Evolutionary conservation across 202 grass and related monocot species (phyloP).

Genomic region (Eragrostis tef): DNA sequence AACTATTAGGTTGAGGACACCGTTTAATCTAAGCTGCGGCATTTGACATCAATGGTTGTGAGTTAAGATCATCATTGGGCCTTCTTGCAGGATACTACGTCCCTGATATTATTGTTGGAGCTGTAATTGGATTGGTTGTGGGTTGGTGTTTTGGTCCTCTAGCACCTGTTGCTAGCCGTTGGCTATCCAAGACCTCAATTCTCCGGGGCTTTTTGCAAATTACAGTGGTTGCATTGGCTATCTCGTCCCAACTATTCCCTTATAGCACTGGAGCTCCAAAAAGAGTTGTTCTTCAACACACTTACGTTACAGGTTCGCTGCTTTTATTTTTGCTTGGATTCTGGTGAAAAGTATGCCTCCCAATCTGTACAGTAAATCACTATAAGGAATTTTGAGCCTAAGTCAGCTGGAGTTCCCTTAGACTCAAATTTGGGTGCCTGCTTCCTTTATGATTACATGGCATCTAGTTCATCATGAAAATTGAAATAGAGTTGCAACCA

Average conservation of each 20-base stretch:
- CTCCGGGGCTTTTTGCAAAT: conserved; percentile 73
- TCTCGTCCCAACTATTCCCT: conserved; percentile 94
- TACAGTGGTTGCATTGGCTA: conserved; percentile 74
- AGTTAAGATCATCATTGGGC: conserved; percentile 34
- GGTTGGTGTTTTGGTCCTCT: conserved; percentile 84
- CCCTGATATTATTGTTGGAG: conserved; percentile 79
- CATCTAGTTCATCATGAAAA: background rate
- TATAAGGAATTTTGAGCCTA: background rate
- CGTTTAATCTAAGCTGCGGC: too few relatives aligned
- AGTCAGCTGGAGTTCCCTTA: background rate
- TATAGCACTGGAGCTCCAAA: conserved; percentile 90
- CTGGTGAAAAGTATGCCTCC: background rate
- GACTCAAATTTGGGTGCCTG: background rate
- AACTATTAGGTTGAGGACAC: too few relatives aligned
- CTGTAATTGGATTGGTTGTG: conserved; percentile 77
- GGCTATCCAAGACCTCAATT: conserved; percentile 74
- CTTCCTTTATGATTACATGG: background rate
- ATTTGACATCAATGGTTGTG: conserved; percentile 1
- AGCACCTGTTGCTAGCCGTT: conserved; percentile 67
- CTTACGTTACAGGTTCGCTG: conserved; percentile 73
- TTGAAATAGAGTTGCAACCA: background rate
- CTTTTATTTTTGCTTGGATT: conserved; percentile 11
- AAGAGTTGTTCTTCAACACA: conserved; percentile 88
- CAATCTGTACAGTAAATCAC: conserved; percentile 7
- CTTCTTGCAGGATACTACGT: conserved; percentile 85